Conservation (phyloP, 2,329 filamentous ascomycete genomes). For the Xylariaceae sp. region DNA sequence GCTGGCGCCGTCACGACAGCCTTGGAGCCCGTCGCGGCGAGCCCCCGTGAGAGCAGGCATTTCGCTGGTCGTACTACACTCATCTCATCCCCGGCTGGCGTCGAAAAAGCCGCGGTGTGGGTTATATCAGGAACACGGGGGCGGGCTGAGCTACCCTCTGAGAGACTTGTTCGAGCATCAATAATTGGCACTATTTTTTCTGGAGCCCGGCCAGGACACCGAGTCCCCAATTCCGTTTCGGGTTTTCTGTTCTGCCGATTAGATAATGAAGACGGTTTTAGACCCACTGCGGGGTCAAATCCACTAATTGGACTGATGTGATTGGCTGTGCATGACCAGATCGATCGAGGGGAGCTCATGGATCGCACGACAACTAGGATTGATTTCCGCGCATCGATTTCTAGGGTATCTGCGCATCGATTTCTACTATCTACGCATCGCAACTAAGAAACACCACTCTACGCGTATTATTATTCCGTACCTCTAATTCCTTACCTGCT, state of each 20-base stretch:
- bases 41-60: constrained; percentile 48
- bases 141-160: constrained; percentile 12
- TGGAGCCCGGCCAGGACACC: constrained; percentile 5
- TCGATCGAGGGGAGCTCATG: no score
- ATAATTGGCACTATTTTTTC: constrained; percentile 28
- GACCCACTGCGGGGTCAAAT: neutral
- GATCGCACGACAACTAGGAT: no score
- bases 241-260: constrained; percentile 17
- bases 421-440: no score
- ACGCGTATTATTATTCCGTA: no score
- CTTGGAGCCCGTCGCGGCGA: constrained; percentile 33
- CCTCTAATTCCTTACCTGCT: no score
- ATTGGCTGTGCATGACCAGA: neutral
- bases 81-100: constrained; percentile 39
- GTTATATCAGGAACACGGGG: constrained; percentile 17
- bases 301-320: neutral
- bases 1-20: constrained; percentile 18
- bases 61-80: constrained; percentile 51
- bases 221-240: constrained; percentile 2
- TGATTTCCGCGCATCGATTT: no score
- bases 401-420: no score
- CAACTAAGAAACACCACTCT: no score
- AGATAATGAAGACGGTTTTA: neutral
- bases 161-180: constrained; percentile 16
- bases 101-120: constrained; percentile 20